These are phyloP conservation scores for Tieghemostelium lacteum DNA, from an alignment of 78 protist species.

Conservation along the genomic window DNA sequence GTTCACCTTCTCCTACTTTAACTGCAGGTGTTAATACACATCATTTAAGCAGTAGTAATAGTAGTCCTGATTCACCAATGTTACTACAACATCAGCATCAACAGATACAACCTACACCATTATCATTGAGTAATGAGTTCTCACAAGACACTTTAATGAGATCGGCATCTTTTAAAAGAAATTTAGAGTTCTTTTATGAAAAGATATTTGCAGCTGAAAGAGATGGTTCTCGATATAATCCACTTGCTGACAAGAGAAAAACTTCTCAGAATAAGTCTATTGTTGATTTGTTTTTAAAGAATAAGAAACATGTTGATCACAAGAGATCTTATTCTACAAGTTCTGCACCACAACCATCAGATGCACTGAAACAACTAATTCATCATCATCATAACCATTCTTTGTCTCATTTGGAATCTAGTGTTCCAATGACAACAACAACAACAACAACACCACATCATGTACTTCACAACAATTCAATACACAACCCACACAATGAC, in stretches of 20 bases:
- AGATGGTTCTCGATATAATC: slow-evolving; percentile 18
- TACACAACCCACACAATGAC: too few species aligned
- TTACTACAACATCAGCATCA: background rate
- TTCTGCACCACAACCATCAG: background rate
- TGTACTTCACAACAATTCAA: too few species aligned
- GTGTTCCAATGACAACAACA: background rate
- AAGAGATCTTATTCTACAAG: background rate
- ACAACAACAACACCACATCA: background rate
- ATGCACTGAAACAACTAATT: background rate
- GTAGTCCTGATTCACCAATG: background rate
- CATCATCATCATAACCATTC: background rate
- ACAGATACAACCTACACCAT: background rate
- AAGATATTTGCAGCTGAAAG: slow-evolving; percentile 17
- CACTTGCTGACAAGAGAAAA: slow-evolving; percentile 29
- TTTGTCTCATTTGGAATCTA: too few species aligned
- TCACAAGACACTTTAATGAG: slow-evolving; percentile 28
- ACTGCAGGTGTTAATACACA: background rate
- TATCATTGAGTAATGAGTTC: background rate
- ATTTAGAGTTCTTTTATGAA: slow-evolving; percentile 27
- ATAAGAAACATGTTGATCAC: background rate
- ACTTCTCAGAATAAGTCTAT: slow-evolving; percentile 6
- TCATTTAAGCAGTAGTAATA: background rate
- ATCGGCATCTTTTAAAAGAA: slow-evolving; percentile 30
- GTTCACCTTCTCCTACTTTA: too few species aligned
- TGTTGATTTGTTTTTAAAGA: background rate